phyloP scores from a whole-genome alignment of 2,329 filamentous ascomycete genomes.

The Fusarium phyllophilum region DNA sequence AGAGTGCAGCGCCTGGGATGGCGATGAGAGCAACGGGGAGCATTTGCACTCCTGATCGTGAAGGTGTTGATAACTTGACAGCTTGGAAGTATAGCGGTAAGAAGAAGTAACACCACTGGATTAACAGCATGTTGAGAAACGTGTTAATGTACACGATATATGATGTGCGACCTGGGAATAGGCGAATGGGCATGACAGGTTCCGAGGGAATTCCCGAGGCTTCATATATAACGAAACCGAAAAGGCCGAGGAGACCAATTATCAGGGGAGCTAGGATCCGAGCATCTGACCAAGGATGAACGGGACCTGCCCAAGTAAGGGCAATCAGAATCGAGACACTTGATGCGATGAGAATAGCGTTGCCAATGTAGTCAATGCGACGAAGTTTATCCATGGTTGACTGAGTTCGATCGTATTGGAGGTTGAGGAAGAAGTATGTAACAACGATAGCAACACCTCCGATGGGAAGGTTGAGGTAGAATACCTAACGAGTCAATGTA shows the following conservation, averaged over 20 bases:
- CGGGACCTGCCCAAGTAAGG: slow-evolving; percentile 56
- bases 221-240: slow-evolving; percentile 35
- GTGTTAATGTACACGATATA: slow-evolving; percentile 39
- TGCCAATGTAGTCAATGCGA: slow-evolving; percentile 58
- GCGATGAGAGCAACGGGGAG: slow-evolving; percentile 47
- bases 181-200: slow-evolving; percentile 41
- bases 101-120: slow-evolving; percentile 54
- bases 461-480: slow-evolving; percentile 57
- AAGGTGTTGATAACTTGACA: slow-evolving; percentile 49
- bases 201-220: slow-evolving; percentile 32
- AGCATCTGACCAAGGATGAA: slow-evolving; percentile 54
- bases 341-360: slow-evolving; percentile 52
- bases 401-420: slow-evolving; percentile 43
- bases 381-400: slow-evolving; percentile 45
- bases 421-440: slow-evolving; percentile 51
- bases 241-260: slow-evolving; percentile 24
- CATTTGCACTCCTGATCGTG: slow-evolving; percentile 47
- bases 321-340: slow-evolving; percentile 55
- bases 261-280: slow-evolving; percentile 56
- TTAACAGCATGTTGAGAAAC: slow-evolving; percentile 33
- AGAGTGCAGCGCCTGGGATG: slow-evolving; percentile 44
- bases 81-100: slow-evolving; percentile 60
- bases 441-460: slow-evolving; percentile 47
- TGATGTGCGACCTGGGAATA: slow-evolving; percentile 38
- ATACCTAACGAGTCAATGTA: slow-evolving; percentile 44